phyloP scores from a whole-genome alignment of 495 filamentous ascomycete genomes.

The Penicillium dipodomyicola region DNA sequence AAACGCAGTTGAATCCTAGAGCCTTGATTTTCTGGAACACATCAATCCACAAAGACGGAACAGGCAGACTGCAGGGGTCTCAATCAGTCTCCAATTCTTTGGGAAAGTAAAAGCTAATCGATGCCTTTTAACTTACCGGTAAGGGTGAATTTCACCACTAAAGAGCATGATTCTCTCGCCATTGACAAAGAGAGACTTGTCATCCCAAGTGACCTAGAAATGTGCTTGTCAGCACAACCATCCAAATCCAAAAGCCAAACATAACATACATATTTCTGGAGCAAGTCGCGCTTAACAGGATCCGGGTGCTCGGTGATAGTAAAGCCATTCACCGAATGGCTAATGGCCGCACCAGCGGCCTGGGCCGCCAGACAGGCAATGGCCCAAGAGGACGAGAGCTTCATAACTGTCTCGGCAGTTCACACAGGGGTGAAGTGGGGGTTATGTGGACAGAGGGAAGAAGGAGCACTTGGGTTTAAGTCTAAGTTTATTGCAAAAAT shows the following conservation, averaged over 20 bases:
- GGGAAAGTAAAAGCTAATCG: background rate
- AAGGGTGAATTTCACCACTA: constrained; percentile 72
- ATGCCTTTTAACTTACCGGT: constrained; percentile 37
- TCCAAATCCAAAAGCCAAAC: background rate
- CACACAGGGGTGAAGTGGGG: background rate
- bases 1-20: constrained; percentile 71
- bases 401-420: constrained; percentile 25
- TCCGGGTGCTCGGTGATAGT: constrained; percentile 40
- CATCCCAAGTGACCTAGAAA: constrained; percentile 69
- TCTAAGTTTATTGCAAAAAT: background rate
- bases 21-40: constrained; percentile 79
- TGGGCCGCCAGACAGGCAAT: constrained; percentile 37
- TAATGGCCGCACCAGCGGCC: constrained; percentile 38
- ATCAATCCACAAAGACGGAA: constrained; percentile 68
- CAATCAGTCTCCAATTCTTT: constrained; percentile 3
- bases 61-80: constrained; percentile 55
- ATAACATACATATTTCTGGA: constrained; percentile 40
- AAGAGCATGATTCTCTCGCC: constrained; percentile 71
- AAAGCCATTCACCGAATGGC: constrained; percentile 36
- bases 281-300: constrained; percentile 32
- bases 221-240: constrained; percentile 1
- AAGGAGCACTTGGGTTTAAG: background rate
- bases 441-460: background rate
- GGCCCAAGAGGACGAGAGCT: constrained; percentile 32
- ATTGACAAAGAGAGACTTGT: constrained; percentile 68